Evolutionary conservation across 2,329 filamentous ascomycete genomes (phyloP).

Genomic region (Stachybotrys chartarum): DNA sequence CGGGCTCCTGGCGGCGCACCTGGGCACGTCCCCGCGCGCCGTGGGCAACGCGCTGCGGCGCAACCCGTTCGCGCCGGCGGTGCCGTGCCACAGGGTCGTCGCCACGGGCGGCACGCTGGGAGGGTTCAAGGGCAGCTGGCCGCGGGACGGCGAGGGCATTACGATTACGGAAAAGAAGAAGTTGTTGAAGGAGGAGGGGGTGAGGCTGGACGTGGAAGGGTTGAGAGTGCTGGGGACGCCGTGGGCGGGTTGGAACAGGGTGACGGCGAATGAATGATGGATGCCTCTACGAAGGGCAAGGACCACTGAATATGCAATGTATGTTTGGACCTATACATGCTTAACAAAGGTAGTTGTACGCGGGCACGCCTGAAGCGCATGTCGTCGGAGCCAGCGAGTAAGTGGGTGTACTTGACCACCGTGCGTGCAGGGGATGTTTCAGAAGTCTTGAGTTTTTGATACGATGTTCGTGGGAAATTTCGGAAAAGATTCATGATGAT

Average conservation of each 20-base stretch:
- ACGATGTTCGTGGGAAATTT: no score
- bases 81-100: slow-evolving; percentile 77
- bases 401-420: no score
- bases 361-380: no score
- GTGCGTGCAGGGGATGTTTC: no score
- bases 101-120: slow-evolving; percentile 65
- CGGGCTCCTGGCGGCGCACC: slow-evolving; percentile 58
- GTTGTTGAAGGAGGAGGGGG: slow-evolving; percentile 56
- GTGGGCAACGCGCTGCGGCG: slow-evolving; percentile 69
- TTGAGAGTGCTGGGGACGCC: slow-evolving; percentile 49
- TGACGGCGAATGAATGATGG: slow-evolving; percentile 21
- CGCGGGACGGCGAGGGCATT: slow-evolving; percentile 51
- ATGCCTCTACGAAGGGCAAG: no score
- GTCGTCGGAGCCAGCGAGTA: no score
- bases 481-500: no score
- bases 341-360: no score
- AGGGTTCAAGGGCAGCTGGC: slow-evolving; percentile 62
- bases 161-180: slow-evolving; percentile 58
- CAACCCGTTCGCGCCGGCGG: slow-evolving; percentile 76
- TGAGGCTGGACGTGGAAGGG: slow-evolving; percentile 53
- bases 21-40: slow-evolving; percentile 66
- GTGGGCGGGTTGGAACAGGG: slow-evolving; percentile 24
- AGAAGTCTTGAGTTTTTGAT: no score
- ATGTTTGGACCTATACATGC: no score
- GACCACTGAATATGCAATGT: no score